Evolutionary conservation across 371 early-diverging fungal genomes (phyloP).

Genomic region (Sporodiniella umbellata): DNA sequence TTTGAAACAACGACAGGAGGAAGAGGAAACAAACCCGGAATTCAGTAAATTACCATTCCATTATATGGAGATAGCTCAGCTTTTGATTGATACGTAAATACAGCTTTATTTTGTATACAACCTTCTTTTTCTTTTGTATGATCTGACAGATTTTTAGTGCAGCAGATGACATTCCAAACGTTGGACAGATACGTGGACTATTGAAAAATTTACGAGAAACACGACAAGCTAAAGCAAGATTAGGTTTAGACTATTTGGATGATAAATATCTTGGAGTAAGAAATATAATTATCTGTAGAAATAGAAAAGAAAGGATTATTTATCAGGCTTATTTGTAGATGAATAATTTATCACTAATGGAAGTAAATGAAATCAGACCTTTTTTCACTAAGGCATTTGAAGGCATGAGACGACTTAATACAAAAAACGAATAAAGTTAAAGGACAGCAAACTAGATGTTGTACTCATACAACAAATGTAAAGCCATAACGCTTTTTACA

Average conservation of each 20-base stretch:
- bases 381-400: constrained; percentile 78
- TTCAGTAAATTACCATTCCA: constrained; percentile 78
- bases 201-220: constrained; percentile 83
- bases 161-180: constrained; percentile 75
- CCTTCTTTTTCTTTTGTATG: too few relatives aligned
- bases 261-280: constrained; percentile 65
- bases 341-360: constrained; percentile 80
- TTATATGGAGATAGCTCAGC: constrained; percentile 78
- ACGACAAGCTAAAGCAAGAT: constrained; percentile 77
- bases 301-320: too few relatives aligned
- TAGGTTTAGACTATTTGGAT: constrained; percentile 67
- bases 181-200: constrained; percentile 65
- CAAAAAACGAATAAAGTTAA: constrained; percentile 13
- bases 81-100: constrained; percentile 73
- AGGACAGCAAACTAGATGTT: too few relatives aligned
- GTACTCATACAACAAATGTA: too few relatives aligned
- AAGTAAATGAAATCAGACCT: constrained; percentile 88
- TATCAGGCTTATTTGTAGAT: constrained; percentile 38
- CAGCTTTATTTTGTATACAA: too few relatives aligned
- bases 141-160: constrained; percentile 58
- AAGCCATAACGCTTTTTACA: not conserved
- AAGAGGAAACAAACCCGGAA: constrained; percentile 52
- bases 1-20: constrained; percentile 54
- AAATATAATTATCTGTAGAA: too few relatives aligned
- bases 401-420: constrained; percentile 52